Conservation (phyloP, 1,139 yeast genomes). For the Hansenula anomala region DNA sequence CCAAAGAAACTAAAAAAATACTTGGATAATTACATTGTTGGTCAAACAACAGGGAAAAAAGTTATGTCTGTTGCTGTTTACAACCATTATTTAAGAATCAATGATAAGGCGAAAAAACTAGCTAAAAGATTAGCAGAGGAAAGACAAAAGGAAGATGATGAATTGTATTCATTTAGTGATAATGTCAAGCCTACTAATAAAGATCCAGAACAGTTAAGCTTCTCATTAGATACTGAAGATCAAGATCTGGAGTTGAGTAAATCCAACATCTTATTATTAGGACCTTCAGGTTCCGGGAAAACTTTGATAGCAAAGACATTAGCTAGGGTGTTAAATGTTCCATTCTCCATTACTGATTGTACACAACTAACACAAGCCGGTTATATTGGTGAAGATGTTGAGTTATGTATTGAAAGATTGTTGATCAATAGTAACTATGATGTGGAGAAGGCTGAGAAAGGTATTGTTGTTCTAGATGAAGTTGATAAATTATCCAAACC, state of each 20-base stretch:
- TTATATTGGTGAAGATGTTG: slow-evolving; percentile 55
- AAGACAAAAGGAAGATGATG: slow-evolving; percentile 18
- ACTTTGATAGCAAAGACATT: slow-evolving; percentile 47
- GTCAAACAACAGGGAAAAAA: slow-evolving; percentile 47
- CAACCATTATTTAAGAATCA: slow-evolving; percentile 43
- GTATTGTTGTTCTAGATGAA: slow-evolving; percentile 51
- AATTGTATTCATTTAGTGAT: slow-evolving; percentile 17
- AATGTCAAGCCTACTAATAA: slow-evolving; percentile 26
- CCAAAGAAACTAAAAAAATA: slow-evolving; percentile 38
- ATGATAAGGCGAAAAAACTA: slow-evolving; percentile 29
- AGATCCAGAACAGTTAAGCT: slow-evolving; percentile 24
- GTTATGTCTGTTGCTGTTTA: slow-evolving; percentile 53
- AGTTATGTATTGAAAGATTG: slow-evolving; percentile 44
- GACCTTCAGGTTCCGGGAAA: slow-evolving; percentile 55
- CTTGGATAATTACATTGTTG: slow-evolving; percentile 44
- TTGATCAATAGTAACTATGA: slow-evolving; percentile 43
- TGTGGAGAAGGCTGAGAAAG: slow-evolving; percentile 43
- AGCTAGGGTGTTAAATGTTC: slow-evolving; percentile 44
- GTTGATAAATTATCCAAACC: slow-evolving; percentile 48
- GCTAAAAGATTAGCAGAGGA: slow-evolving; percentile 14
- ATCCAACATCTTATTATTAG: slow-evolving; percentile 46
- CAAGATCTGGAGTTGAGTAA: slow-evolving; percentile 39
- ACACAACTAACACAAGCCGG: slow-evolving; percentile 56
- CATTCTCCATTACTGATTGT: slow-evolving; percentile 50
- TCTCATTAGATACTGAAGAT: slow-evolving; percentile 20